Evolutionary conservation across 768 basidiomycete species (phyloP).

Genomic region (Lyophyllum shimeji): DNA sequence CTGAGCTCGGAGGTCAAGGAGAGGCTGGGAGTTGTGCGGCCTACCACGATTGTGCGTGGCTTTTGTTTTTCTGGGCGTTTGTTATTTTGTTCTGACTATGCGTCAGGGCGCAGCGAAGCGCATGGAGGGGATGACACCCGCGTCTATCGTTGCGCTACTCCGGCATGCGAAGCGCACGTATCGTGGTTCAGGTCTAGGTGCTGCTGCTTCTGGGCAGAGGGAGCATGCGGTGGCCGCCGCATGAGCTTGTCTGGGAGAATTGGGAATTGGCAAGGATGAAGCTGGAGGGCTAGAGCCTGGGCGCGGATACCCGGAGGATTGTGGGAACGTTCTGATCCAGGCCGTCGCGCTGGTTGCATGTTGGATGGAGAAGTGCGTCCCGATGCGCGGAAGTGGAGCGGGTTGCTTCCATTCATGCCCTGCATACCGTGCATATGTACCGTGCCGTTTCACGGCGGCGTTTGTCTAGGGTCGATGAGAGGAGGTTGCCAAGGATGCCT

Average conservation of each 20-base stretch:
- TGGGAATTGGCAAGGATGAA: too few relatives aligned
- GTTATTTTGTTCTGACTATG: background rate
- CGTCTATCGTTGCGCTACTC: conserved; percentile 65
- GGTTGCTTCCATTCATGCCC: too few relatives aligned
- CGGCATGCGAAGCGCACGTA: conserved; percentile 55
- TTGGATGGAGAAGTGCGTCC: background rate
- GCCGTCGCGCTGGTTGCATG: background rate
- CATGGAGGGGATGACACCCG: conserved; percentile 93
- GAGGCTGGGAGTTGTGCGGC: conserved; percentile 56
- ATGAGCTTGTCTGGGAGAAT: background rate
- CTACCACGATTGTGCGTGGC: conserved; percentile 55
- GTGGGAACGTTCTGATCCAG: too few relatives aligned
- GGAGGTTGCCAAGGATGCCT: too few relatives aligned
- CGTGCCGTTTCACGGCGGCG: too few relatives aligned
- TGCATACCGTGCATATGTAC: too few relatives aligned
- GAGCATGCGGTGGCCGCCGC: background rate
- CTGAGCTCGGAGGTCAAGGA: conserved; percentile 78
- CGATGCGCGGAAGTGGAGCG: too few relatives aligned
- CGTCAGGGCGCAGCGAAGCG: conserved; percentile 84
- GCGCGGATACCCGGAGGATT: too few relatives aligned
- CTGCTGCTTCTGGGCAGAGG: too few relatives aligned
- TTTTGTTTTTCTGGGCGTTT: background rate
- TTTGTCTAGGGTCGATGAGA: too few relatives aligned
- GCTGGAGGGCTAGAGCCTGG: too few relatives aligned
- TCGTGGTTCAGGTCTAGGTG: background rate